A percentile compares a stretch with the other conserved stretches of the same genome.
phyloP scores from a whole-genome alignment of 2,329 filamentous ascomycete species.

The Fusarium stilboides region DNA sequence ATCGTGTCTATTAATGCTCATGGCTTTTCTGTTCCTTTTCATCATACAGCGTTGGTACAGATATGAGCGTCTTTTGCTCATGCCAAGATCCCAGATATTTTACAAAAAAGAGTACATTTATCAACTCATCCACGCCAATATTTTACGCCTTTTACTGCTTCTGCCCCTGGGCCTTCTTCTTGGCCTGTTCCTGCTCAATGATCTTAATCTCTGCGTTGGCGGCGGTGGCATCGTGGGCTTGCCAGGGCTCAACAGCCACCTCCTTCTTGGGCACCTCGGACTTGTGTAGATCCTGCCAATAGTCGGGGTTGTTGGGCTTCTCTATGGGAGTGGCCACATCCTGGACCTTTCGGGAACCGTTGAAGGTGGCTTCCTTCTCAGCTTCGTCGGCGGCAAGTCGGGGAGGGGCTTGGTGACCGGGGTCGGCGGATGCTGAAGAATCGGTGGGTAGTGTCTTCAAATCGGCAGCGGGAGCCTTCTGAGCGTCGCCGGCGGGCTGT shows the following conservation, averaged over 20 bases:
- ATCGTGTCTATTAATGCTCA: constrained; percentile 48
- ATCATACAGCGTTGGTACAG: constrained; percentile 50
- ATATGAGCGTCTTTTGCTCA: constrained; percentile 33
- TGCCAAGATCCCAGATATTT: constrained; percentile 40
- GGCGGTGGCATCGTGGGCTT: constrained; percentile 51
- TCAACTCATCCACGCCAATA: constrained; percentile 12
- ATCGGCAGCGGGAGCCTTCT: constrained; percentile 14
- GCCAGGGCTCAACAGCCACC: constrained; percentile 23
- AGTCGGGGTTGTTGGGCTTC: constrained; percentile 17
- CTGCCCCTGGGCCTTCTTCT: constrained; percentile 32
- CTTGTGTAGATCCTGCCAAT: constrained; percentile 33
- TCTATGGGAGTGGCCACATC: constrained; percentile 33
- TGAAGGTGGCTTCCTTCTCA: constrained; percentile 7
- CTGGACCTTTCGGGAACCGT: constrained; percentile 27
- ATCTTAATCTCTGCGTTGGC: constrained; percentile 48
- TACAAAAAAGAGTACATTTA: constrained; percentile 42
- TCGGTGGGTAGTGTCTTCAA: constrained; percentile 11
- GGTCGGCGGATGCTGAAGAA: constrained; percentile 1
- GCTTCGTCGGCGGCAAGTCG: background rate
- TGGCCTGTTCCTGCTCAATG: constrained; percentile 35
- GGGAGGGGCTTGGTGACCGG: constrained; percentile 4
- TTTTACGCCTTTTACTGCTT: constrained; percentile 19
- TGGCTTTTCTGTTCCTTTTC: constrained; percentile 40
- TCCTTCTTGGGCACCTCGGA: constrained; percentile 30
- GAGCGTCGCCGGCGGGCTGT: constrained; percentile 40